Evolutionary conservation across 139 green algal species (phyloP), one percentile per base, ranked within the genome.

Genomic region (Gonium pectorale): DNA sequence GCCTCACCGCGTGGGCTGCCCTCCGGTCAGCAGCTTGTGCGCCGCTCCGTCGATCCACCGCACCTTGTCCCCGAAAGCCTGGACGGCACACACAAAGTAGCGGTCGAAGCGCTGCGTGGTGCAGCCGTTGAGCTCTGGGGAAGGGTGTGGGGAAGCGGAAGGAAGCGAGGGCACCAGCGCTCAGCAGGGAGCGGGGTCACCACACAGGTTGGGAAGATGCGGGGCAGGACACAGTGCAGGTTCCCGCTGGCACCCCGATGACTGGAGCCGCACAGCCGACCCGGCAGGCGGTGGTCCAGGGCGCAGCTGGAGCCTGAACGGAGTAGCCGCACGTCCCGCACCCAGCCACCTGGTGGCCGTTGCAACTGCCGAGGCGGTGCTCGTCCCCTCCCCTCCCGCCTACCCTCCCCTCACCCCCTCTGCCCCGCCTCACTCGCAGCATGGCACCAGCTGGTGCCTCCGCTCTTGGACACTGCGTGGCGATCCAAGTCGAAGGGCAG

Each of bases 401-500:
- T n/a, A n/a, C n/a, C n/a, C n/a, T n/a, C n/a, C n/a, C n/a, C n/a
- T n/a, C n/a, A n/a, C n/a, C n/a, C n/a, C n/a, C n/a, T n/a, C n/a
- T n/a, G n/a, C 46, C 24, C 5, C 1, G 40, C 54, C 74, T 49
- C 56, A 82, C 74, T 9, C 9, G 74, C 74, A 11, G 74, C 74
- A 24, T 82, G 74, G 40, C 74, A 82, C 74, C 74, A 82, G 40
- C 59, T 72, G 5, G 74, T 82, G 4, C 74, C 74, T 7, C 74
- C 74, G 74, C 74, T 82, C 59, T 82, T 82, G 40, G 74, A 82
- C 29, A 82, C 74, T 82, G 74, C 74, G 44, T n/a, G n/a, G n/a
- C n/a, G n/a, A n/a, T n/a, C n/a, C n/a, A n/a, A n/a, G n/a, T n/a
- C n/a, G n/a, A n/a, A n/a, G n/a, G n/a, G n/a, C n/a, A n/a, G n/a